Evolutionary conservation across 1,284 basidiomycete species (phyloP).

Genomic region (Malassezia yamatoensis): DNA sequence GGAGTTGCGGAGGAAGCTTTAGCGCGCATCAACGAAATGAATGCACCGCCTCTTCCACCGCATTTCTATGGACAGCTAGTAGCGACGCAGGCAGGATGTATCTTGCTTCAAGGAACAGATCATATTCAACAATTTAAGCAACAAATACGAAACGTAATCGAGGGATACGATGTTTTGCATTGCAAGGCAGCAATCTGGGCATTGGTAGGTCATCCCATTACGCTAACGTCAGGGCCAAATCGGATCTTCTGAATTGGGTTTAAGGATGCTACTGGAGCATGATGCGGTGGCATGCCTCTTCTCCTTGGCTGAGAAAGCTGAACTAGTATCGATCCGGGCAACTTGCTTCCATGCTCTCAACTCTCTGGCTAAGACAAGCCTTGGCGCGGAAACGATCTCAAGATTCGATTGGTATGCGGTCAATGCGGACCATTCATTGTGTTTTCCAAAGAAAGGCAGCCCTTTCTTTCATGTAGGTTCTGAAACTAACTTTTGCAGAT

Average conservation of each 20-base stretch:
- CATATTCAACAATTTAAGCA: slow-evolving; percentile 70
- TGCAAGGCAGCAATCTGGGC: slow-evolving; percentile 89
- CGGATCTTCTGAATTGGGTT: slow-evolving; percentile 74
- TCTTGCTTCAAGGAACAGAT: slow-evolving; percentile 74
- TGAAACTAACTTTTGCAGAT: not conserved
- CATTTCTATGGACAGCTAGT: slow-evolving; percentile 98
- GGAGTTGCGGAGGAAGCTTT: slow-evolving; percentile 78
- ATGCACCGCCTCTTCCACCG: slow-evolving; percentile 63
- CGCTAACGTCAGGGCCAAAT: slow-evolving; percentile 60
- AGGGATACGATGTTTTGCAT: not conserved
- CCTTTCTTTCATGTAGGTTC: slow-evolving; percentile 62
- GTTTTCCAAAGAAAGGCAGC: slow-evolving; percentile 70
- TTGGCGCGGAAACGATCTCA: slow-evolving; percentile 70
- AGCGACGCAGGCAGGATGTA: slow-evolving; percentile 86
- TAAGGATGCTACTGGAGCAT: slow-evolving; percentile 89
- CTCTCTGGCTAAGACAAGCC: slow-evolving; percentile 62
- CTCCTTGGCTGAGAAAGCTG: slow-evolving; percentile 78
- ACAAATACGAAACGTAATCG: not conserved
- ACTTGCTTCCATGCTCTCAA: slow-evolving; percentile 95
- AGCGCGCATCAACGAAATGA: not conserved
- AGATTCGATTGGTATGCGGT: slow-evolving; percentile 69
- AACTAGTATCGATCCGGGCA: slow-evolving; percentile 80
- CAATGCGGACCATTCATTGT: slow-evolving; percentile 56
- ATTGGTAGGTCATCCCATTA: slow-evolving; percentile 58
- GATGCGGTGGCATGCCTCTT: slow-evolving; percentile 80